phyloP scores from a whole-genome alignment of 768 basidiomycete genomes.

The Boletellus sp. region DNA sequence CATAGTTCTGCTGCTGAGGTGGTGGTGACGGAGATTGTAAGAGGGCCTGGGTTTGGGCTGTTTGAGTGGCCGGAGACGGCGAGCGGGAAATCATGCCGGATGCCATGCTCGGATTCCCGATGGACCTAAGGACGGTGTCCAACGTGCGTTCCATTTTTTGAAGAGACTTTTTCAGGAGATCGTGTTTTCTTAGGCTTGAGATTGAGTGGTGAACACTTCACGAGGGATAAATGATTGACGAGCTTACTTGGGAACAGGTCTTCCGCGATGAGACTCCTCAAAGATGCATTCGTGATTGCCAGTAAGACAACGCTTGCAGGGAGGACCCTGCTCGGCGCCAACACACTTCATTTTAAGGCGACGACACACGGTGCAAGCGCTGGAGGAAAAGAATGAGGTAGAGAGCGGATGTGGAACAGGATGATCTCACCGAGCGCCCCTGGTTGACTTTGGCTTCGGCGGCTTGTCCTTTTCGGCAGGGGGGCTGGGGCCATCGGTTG shows the following conservation, averaged over 20 bases:
- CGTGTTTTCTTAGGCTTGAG: slow-evolving; percentile 66
- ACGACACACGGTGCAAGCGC: slow-evolving; percentile 89
- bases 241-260: slow-evolving; percentile 75
- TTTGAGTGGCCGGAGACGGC: slow-evolving; percentile 62
- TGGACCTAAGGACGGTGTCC: slow-evolving; percentile 86
- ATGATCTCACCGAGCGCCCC: slow-evolving; percentile 70
- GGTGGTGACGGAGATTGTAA: slow-evolving; percentile 51
- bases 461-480: slow-evolving; percentile 56
- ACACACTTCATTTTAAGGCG: slow-evolving; percentile 94
- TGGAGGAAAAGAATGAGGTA: slow-evolving; percentile 30
- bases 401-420: not conserved
- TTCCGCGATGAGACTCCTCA: slow-evolving; percentile 94
- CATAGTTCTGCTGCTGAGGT: slow-evolving; percentile 39
- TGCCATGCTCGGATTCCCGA: slow-evolving; percentile 77
- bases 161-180: slow-evolving; percentile 73
- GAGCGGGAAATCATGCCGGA: slow-evolving; percentile 81
- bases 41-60: slow-evolving; percentile 51
- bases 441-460: slow-evolving; percentile 74
- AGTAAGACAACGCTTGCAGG: slow-evolving; percentile 80
- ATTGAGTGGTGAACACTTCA: slow-evolving; percentile 29
- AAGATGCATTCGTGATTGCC: slow-evolving; percentile 92
- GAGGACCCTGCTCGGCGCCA: slow-evolving; percentile 84
- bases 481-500: slow-evolving; percentile 46
- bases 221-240: slow-evolving; percentile 8
- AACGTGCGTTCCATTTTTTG: slow-evolving; percentile 90